Evolutionary conservation across 495 filamentous ascomycete genomes (phyloP).

Genomic region (Xylaria telfairii): DNA sequence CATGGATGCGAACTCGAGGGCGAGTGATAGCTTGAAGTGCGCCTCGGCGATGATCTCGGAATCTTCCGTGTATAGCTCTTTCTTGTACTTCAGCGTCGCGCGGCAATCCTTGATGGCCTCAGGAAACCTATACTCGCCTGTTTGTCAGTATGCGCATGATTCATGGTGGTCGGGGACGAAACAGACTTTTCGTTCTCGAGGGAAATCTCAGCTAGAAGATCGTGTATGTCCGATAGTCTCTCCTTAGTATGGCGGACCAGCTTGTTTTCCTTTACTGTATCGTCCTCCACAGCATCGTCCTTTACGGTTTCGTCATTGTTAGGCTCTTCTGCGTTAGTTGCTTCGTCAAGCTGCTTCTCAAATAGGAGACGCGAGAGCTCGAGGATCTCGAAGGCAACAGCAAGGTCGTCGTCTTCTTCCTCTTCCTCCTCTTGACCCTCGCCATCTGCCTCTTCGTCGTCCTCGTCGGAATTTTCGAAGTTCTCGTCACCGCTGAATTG

Average conservation of each 20-base stretch:
- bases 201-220: conserved; percentile 90
- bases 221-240: conserved; percentile 86
- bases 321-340: conserved; percentile 44
- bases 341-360: conserved; percentile 59
- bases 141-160: conserved; percentile 30
- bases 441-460: conserved; percentile 46
- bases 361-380: conserved; percentile 89
- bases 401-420: conserved; percentile 90
- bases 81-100: conserved; percentile 75
- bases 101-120: conserved; percentile 81
- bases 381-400: conserved; percentile 86
- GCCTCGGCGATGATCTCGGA: conserved; percentile 88
- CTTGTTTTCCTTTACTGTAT: conserved; percentile 49
- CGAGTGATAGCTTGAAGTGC: conserved; percentile 93
- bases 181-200: conserved; percentile 82
- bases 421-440: conserved; percentile 60
- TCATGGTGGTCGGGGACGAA: neutral
- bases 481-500: conserved; percentile 95
- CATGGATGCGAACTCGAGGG: conserved; percentile 90
- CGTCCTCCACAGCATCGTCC: conserved; percentile 56
- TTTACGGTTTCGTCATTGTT: conserved; percentile 57
- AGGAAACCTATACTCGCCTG: conserved; percentile 59
- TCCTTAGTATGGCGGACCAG: conserved; percentile 72
- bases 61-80: conserved; percentile 75
- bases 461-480: conserved; percentile 80